A percentile compares a stretch with the other conserved stretches of the same genome.
Evolutionary conservation across 495 filamentous ascomycete species (phyloP).

Genomic region (Aspergillus diversus): DNA sequence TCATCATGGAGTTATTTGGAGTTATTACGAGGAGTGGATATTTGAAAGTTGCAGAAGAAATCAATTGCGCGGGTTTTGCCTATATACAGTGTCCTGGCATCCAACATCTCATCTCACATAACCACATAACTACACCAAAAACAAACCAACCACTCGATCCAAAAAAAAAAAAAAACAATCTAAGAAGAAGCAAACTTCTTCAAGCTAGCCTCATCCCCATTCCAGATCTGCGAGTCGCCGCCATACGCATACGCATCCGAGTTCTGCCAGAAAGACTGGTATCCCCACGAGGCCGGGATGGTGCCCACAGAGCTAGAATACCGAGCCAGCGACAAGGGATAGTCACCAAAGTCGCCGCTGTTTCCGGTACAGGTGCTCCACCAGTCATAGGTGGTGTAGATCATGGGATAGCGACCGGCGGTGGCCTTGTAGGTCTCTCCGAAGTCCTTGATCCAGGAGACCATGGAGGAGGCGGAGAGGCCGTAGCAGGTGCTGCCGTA

Average conservation of each 20-base stretch:
- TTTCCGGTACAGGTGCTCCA: slow-evolving; percentile 61
- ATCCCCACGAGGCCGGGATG: slow-evolving; percentile 59
- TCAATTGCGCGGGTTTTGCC: too few species aligned
- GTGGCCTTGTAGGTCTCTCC: slow-evolving; percentile 51
- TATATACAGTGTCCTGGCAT: too few species aligned
- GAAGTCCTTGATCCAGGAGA: slow-evolving; percentile 60
- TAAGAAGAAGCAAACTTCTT: slow-evolving; percentile 36
- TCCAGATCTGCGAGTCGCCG: slow-evolving; percentile 57
- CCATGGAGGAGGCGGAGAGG: slow-evolving; percentile 49
- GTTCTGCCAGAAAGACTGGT: slow-evolving; percentile 62
- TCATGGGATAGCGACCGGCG: slow-evolving; percentile 56
- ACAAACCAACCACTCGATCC: too few species aligned
- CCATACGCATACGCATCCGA: slow-evolving; percentile 46
- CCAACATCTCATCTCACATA: too few species aligned
- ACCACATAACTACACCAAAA: too few species aligned
- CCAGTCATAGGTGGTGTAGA: slow-evolving; percentile 61
- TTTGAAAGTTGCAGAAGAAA: too few species aligned
- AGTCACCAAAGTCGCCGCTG: slow-evolving; percentile 44
- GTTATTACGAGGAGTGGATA: too few species aligned
- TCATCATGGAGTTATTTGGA: too few species aligned
- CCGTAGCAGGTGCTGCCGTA: slow-evolving; percentile 50
- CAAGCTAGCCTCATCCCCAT: slow-evolving; percentile 40
- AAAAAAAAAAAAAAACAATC: neutral
- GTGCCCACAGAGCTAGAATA: slow-evolving; percentile 44
- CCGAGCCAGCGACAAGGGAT: slow-evolving; percentile 58